Base-by-base conservation (phyloP, 345 rosid genomes). In the Eucalyptus erythrocorys region DNA sequence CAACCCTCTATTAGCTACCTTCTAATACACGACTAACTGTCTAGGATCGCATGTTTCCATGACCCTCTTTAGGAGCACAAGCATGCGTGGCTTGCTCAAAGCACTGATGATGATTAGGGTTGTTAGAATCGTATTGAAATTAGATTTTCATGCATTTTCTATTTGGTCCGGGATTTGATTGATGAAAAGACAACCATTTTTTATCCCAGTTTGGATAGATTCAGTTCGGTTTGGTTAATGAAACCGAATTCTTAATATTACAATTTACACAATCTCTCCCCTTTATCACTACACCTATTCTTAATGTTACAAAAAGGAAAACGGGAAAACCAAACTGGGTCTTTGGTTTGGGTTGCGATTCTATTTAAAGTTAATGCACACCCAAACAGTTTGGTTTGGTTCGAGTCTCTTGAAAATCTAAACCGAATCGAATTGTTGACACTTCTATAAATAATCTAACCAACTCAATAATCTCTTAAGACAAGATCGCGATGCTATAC, bases 201-300 rank as follows among this genome's bases (percentile, higher is more conserved):
- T 59, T 5, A 59, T 59, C 27, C 4, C 32, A 1, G 4, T 27
- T 27, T 11, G n/a, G n/a, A 1, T 59, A 59, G 66, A 27, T 26
- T 26, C 4, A 59, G 32, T 59, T 59, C 0, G 7, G n/a, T 59
- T 59, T 7, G 55, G 55, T 51, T 19, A 19, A 22, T 4, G 7
- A 59, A 59, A 5, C n/a, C 66, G 4, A 59, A 59, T 59, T 59
- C 15, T 59, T 59, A 27, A 59, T 59, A 0, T 59, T 59, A 27
- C 68, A 6, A 12, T 27, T 3, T 59, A 59, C 32, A 27, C n/a
- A 26, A 26, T 59, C 32, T 59, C 66, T 59, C 32, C 6, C n/a
- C 14, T 59, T 59, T 27, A 12, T 59, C 4, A 26, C 0, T 59
- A 27, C 0, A 0, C 15, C 8, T 26, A 30, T 59, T 59, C 15